Evolutionary conservation across 2,329 filamentous ascomycete genomes (phyloP), one percentile per base, ranked within the genome.

Genomic region (Purpureocillium takamizusanense): DNA sequence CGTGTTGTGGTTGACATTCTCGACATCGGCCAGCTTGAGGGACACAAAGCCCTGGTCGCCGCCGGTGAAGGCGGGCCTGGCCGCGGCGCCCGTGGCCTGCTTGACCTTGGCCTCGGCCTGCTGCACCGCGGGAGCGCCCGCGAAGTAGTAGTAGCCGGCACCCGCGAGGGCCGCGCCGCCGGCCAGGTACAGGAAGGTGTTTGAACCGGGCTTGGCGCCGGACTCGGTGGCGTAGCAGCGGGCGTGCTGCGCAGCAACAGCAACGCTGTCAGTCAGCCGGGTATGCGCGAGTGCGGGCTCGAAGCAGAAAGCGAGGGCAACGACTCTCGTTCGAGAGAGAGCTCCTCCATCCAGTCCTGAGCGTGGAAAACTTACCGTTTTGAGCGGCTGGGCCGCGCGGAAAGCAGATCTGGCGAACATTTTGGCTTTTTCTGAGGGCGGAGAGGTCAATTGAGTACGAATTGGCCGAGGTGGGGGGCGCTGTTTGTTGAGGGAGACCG

Each of bases 1-100:
- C 53, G 88, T 94, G 73, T 97, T 97, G 74, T 89, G 84, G 71
- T 87, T 95, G 67, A 95, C 65, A 33, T 71, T 66, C 66, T 94
- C 83, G 36, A 88, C 75, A 40, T 82, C 78, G 40, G 86, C 77
- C 40, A 97, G 72, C 66, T 84, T 81, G 50, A 97, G 74, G 45
- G 79, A 80, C 46, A 95, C 62, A 66, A 88, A 97, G 49, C 87
- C 89, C 65, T 95, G 88, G 45, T 94, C 86, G 48, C 86, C 87
- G 49, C 90, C 89, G 27, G 75, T 84, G 61, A 97, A 72, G 33
- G 75, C 66, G 17, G 71, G 61, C 59, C 66, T 65, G 55, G 68
- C 65, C 36, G 59, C 56, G 39, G 60, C 61, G 28, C 57, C 61
- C 31, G 63, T 40, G 18, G 55, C 52, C 31, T 60, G 57, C 47